These are phyloP conservation scores for Vitis hybrid DNA, from an alignment of 177 flowering plant genomes.

Conservation along the genomic window DNA sequence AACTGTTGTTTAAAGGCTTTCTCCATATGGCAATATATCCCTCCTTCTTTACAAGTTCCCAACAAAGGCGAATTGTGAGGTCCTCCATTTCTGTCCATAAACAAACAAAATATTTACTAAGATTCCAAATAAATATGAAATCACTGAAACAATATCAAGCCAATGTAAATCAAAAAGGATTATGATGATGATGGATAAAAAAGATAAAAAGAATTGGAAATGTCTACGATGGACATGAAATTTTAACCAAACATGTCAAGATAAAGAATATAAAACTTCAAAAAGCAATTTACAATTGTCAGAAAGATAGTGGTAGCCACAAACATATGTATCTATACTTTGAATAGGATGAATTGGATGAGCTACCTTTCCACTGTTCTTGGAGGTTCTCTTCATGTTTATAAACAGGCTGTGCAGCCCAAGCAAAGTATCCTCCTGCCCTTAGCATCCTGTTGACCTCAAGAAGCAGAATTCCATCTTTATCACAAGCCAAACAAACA, in stretches of 20 bases:
- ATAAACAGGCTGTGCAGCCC: constrained; percentile 74
- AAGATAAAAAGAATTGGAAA: not conserved
- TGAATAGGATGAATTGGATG: not conserved
- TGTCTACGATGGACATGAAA: not conserved
- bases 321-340: not conserved
- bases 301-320: not conserved
- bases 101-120: constrained; percentile 3
- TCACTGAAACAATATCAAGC: not conserved
- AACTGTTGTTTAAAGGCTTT: constrained; percentile 74
- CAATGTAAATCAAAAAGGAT: not conserved
- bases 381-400: constrained; percentile 50
- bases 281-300: not conserved
- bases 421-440: constrained; percentile 77
- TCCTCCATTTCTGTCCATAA: constrained; percentile 68
- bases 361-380: constrained; percentile 74
- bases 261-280: not conserved
- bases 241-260: not conserved
- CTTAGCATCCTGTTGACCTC: constrained; percentile 72
- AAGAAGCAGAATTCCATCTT: constrained; percentile 82
- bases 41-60: constrained; percentile 90
- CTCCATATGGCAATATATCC: constrained; percentile 95
- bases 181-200: not conserved
- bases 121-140: not conserved
- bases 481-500: constrained; percentile 15
- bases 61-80: constrained; percentile 81